Base-by-base conservation (phyloP, 2,329 filamentous ascomycete species). In the Exophiala spinifera region DNA sequence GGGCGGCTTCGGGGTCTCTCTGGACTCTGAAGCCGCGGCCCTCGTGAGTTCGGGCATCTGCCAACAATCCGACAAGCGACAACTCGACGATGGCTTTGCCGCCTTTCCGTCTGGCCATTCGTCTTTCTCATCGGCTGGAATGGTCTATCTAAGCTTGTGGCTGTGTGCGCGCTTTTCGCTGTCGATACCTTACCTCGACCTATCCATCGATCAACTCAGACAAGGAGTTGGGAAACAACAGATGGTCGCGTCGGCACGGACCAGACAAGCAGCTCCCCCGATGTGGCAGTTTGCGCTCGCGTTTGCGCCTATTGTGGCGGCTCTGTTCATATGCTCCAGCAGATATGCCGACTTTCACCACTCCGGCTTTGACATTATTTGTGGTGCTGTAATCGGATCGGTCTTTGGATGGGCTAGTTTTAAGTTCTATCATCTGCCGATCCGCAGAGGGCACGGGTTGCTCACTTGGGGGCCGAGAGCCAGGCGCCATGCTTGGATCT, bases 281-380 rank as follows among this genome's bases (percentile, higher is more conserved):
- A 74, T 49, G 2, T 91, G 90, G 66, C 83, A 92, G 2, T 77
- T 95, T 14, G 74, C 85, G 39, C 68, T 91, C 33, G 79, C 83
- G 1, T 74, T 90, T 13, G 70, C 88, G 1, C 91, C 91, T 1
- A 81, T 90, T 60, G 86, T 84, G 52, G 75, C 82, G 1, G 87
- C 91, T 4, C 81, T 91, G 59, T 95, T 91, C 72, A 87, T 96
- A 57, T 79, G 86, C 19, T 82, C 86, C 25, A 91, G 89, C 1
- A 86, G 91, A 8, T 96, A 87, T 80, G 90, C 86, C 53, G 86
- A 96, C 69, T 94, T 86, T 73, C 84, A 89, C 39, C 92, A 96
- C 70, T 88, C 91, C 68, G 91, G 86, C n/a, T 92, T 95, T 68
- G 91, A 96, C 60, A 88, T 96, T 61, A 72, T 96, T 1, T 89